These are phyloP conservation scores for Ramaria rubella DNA, from an alignment of 768 basidiomycete genomes.

Conservation along the genomic window DNA sequence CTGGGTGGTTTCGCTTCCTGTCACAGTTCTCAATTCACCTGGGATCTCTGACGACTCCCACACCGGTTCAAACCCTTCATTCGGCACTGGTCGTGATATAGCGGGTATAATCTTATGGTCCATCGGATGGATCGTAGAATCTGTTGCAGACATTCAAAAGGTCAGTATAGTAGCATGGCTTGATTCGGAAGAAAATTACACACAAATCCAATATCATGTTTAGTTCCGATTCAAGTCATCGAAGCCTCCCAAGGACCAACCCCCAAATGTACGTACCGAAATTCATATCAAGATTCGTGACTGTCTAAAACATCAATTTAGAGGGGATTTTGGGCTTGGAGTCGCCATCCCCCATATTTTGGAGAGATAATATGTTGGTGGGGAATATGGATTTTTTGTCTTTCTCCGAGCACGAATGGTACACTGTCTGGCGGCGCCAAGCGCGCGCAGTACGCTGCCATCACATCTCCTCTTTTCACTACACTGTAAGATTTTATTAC, in stretches of 20 bases:
- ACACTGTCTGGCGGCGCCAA: conserved; percentile 34
- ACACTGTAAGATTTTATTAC: conserved; percentile 36
- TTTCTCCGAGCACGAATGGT: conserved; percentile 51
- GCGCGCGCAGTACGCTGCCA: conserved; percentile 52
- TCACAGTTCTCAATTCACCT: conserved; percentile 63
- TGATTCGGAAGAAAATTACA: not conserved
- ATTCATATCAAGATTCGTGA: not conserved
- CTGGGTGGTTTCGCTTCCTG: conserved; percentile 57
- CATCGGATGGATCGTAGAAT: conserved; percentile 52
- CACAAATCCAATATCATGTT: not conserved
- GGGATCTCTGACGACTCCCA: conserved; percentile 42
- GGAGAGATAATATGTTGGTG: conserved; percentile 66
- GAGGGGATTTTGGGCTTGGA: conserved; percentile 50
- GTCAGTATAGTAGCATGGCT: no score
- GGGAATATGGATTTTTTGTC: conserved; percentile 55
- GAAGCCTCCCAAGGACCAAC: conserved; percentile 43
- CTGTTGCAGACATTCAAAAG: conserved; percentile 53
- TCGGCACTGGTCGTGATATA: conserved; percentile 59
- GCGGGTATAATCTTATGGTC: conserved; percentile 56
- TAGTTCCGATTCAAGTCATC: conserved; percentile 46
- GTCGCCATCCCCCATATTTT: conserved; percentile 65
- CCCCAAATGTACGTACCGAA: conserved; percentile 34
- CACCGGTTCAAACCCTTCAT: conserved; percentile 45
- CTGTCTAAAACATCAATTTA: conserved; percentile 18
- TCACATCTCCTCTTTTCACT: conserved; percentile 61